Conservation (phyloP, 2,329 filamentous ascomycete species). For the Curvularia sp. region DNA sequence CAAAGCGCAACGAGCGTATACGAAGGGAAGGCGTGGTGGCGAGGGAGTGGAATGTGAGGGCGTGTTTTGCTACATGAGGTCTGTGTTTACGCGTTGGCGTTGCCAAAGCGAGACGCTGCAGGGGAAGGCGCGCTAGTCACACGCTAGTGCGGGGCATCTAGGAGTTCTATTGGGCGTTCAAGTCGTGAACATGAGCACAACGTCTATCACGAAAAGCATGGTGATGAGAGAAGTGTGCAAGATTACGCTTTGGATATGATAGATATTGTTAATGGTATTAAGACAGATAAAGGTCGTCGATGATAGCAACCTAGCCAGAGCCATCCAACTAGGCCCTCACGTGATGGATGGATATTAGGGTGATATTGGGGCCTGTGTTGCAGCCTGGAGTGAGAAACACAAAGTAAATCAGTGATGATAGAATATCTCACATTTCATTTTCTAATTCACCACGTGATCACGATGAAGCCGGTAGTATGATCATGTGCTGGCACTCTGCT, state of each 20-base stretch:
- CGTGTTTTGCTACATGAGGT: constrained; percentile 20
- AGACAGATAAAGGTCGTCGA: no score
- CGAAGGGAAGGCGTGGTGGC: constrained; percentile 17
- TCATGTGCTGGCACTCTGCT: background rate
- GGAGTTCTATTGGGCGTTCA: constrained; percentile 3
- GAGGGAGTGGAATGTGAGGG: constrained; percentile 13
- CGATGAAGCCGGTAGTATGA: background rate
- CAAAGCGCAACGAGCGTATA: constrained; percentile 13
- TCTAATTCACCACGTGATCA: background rate
- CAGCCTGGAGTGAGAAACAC: background rate
- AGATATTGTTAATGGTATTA: background rate
- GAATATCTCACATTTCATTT: background rate
- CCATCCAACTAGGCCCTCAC: background rate
- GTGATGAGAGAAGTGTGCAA: background rate
- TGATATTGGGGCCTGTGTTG: background rate
- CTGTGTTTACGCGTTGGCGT: constrained; percentile 22
- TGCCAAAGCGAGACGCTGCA: constrained; percentile 23
- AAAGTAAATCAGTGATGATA: background rate
- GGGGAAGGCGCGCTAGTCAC: constrained; percentile 14
- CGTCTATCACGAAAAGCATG: constrained; percentile 1
- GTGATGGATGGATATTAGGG: background rate
- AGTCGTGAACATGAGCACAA: constrained; percentile 1
- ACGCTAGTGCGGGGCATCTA: constrained; percentile 18
- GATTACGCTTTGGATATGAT: background rate
- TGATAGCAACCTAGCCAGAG: background rate